Base-by-base conservation (phyloP, 2,329 filamentous ascomycete species). In the Clarireedia monteithiana region DNA sequence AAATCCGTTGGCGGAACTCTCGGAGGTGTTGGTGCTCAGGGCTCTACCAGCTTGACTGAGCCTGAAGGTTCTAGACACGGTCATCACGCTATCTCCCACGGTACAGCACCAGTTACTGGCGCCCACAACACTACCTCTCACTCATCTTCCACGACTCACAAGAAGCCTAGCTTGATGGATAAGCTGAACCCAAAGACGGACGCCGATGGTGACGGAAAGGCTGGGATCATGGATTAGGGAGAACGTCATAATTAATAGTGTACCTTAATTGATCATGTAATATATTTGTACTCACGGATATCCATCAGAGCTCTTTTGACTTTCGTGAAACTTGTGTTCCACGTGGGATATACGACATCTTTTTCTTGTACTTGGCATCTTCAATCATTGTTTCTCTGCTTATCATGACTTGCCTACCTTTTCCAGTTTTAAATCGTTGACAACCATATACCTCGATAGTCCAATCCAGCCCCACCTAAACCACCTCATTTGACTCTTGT, bases 401-500 rank as follows among this genome's bases (percentile, higher is more conserved):
- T 6, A n/a, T 42, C 5, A 48, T 48, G 39, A 55, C 6, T 10
- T 26, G 36, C 40, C 46, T n/a, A 76, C 64, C 63, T 77, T 79
- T 70, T 82, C 82, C 66, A 77, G 76, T 67, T 77, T 80, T 72
- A 99, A 69, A 70, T 97, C 91, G 72, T 99, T 99, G 34, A 97
- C 81, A 56, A 91, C 81, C 94, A 99, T 97, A 73, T 97, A 99
- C 59, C 94, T 79, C 66, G 91, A 94, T 56, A 96, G 70, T 0
- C 82, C 79, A 68, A 99, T 96, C 91, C 91, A 99, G 2, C 91
- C 89, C 81, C 91, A 97, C 6, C 94, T 83, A 69, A 97, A 99
- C 94, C 94, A 99, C 39, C 89, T 83, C 94, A 99, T 99, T 78
- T 99, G 94, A 71, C 91, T 96, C 73, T 84, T 78, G 75, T 99